phyloP scores from a whole-genome alignment of 768 basidiomycete species.

The Calocybe indica region DNA sequence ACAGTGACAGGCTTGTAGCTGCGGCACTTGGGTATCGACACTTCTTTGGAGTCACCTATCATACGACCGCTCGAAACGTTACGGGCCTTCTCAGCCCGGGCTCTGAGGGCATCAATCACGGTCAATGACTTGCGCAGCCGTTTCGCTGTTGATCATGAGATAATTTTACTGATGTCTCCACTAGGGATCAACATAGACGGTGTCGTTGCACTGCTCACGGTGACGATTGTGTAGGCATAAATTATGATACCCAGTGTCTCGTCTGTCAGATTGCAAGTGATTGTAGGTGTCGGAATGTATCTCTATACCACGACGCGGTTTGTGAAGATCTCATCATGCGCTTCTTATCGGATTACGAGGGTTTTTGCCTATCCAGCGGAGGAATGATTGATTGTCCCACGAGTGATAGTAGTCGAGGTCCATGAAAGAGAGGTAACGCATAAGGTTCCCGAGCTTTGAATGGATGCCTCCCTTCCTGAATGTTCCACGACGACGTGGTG shows the following conservation, averaged over 20 bases:
- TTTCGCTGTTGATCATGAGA: too few relatives aligned
- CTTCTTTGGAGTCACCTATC: constrained; percentile 31
- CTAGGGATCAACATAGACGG: constrained; percentile 46
- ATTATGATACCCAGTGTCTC: background rate
- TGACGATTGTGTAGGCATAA: constrained; percentile 23
- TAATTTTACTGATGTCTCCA: background rate
- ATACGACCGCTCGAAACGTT: constrained; percentile 30
- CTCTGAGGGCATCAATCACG: constrained; percentile 40
- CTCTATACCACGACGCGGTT: too few relatives aligned
- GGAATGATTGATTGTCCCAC: too few relatives aligned
- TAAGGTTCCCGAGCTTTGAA: too few relatives aligned
- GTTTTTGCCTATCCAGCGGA: too few relatives aligned
- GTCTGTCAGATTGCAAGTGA: constrained; percentile 3
- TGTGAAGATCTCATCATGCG: too few relatives aligned
- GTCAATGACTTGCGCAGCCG: constrained; percentile 19
- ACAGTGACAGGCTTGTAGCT: constrained; percentile 27
- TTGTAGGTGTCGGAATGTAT: background rate
- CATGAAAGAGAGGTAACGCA: too few relatives aligned
- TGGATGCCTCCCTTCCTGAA: too few relatives aligned
- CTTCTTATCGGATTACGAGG: too few relatives aligned
- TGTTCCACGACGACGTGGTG: too few relatives aligned
- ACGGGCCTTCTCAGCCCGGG: constrained; percentile 38
- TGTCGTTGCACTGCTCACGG: constrained; percentile 41
- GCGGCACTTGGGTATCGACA: constrained; percentile 26
- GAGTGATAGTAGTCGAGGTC: too few relatives aligned